Evolutionary conservation across 164 flowering plant species (phyloP).

Genomic region (Houttuynia cordata): DNA sequence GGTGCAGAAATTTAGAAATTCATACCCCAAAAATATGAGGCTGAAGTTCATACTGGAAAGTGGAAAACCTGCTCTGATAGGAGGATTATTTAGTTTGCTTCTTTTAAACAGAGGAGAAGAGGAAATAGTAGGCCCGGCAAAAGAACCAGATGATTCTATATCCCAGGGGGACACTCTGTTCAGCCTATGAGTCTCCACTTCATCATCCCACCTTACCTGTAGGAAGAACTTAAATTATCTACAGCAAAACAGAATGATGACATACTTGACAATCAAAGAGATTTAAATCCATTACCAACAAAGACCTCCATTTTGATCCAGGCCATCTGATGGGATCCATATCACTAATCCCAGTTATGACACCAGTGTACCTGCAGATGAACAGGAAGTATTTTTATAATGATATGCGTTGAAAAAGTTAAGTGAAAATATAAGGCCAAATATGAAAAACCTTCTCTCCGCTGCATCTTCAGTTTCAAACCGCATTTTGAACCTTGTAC

Average conservation of each 20-base stretch:
- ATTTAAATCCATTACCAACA: constrained; percentile 40
- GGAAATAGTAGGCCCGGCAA: constrained; percentile 33
- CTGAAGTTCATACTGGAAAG: constrained; percentile 37
- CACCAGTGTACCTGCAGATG: constrained; percentile 51
- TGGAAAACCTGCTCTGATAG: constrained; percentile 40
- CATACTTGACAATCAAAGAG: neutral
- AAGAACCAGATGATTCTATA: constrained; percentile 57
- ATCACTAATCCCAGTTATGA: constrained; percentile 62
- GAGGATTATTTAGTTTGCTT: constrained; percentile 42
- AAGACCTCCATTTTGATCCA: constrained; percentile 82
- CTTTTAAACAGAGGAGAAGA: constrained; percentile 47
- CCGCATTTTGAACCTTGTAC: constrained; percentile 82
- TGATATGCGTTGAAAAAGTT: neutral
- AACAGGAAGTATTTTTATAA: neutral
- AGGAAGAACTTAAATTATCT: constrained; percentile 1
- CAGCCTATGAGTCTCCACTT: constrained; percentile 33
- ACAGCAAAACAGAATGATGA: neutral
- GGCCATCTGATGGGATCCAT: constrained; percentile 82
- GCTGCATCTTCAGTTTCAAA: constrained; percentile 84
- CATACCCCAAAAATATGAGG: neutral
- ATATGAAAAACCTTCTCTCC: constrained; percentile 54
- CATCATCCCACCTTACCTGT: constrained; percentile 93
- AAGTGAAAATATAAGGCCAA: neutral
- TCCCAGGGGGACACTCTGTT: constrained; percentile 96
- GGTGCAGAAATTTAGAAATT: neutral